phyloP scores from a whole-genome alignment of 768 basidiomycete genomes.

The Boletus tylopilopsis region DNA sequence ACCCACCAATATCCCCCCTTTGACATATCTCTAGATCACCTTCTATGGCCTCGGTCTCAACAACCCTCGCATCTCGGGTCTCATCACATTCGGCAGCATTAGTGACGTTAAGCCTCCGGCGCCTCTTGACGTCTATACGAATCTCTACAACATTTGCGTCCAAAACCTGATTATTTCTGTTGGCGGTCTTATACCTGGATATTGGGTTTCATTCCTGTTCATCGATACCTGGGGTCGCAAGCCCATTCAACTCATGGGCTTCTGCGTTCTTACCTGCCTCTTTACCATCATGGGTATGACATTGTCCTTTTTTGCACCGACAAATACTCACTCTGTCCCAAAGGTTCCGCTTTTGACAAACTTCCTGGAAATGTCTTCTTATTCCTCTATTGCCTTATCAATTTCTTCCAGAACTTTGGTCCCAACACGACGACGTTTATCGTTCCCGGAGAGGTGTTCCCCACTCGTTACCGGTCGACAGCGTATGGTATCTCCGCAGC shows the following conservation, averaged over 20 bases:
- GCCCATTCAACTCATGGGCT: slow-evolving; percentile 79
- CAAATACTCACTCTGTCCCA: slow-evolving; percentile 3
- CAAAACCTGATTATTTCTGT: slow-evolving; percentile 75
- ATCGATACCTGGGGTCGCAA: slow-evolving; percentile 81
- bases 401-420: slow-evolving; percentile 90
- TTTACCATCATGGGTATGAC: slow-evolving; percentile 67
- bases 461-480: slow-evolving; percentile 84
- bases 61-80: slow-evolving; percentile 65
- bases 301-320: neutral
- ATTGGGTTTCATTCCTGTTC: slow-evolving; percentile 52
- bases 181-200: slow-evolving; percentile 81
- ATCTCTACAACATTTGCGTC: slow-evolving; percentile 59
- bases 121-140: slow-evolving; percentile 58
- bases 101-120: neutral
- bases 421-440: slow-evolving; percentile 80
- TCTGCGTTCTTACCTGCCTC: slow-evolving; percentile 58
- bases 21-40: slow-evolving; percentile 50
- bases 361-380: slow-evolving; percentile 63
- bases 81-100: slow-evolving; percentile 62
- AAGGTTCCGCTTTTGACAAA: slow-evolving; percentile 66
- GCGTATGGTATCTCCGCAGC: slow-evolving; percentile 84
- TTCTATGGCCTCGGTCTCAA: slow-evolving; percentile 90
- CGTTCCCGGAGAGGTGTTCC: slow-evolving; percentile 80
- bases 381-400: slow-evolving; percentile 81
- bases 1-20: neutral